Evolutionary conservation across 192 early-diverging fungal species (phyloP).

Genomic region (Chytriomyces sp.): DNA sequence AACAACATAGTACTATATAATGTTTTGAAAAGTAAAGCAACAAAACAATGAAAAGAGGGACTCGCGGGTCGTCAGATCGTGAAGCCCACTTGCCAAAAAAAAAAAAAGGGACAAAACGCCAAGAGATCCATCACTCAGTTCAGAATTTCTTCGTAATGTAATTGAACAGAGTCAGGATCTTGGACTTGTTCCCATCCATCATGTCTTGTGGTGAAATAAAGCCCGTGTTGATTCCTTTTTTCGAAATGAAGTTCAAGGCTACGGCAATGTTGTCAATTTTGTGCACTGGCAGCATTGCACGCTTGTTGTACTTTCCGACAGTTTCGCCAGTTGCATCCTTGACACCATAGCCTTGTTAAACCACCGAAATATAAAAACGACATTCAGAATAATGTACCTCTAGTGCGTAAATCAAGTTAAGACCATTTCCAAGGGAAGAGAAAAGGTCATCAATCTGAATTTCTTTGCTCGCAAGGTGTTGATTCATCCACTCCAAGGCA

Average conservation of each 20-base stretch:
- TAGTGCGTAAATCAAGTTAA: conserved; percentile 57
- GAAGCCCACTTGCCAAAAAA: neutral
- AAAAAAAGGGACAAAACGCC: neutral
- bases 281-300: conserved; percentile 56
- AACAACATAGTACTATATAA: neutral
- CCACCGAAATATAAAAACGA: neutral
- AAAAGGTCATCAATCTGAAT: conserved; percentile 50
- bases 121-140: neutral
- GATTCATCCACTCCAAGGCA: conserved; percentile 56
- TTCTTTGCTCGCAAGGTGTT: conserved; percentile 42
- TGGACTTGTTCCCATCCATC: conserved; percentile 52
- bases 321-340: conserved; percentile 46
- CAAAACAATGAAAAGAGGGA: neutral
- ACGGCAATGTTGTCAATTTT: conserved; percentile 57
- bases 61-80: neutral
- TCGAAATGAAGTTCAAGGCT: conserved; percentile 46
- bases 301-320: conserved; percentile 61
- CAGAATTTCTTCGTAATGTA: conserved; percentile 53
- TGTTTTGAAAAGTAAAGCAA: neutral
- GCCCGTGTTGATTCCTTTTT: conserved; percentile 45
- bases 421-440: conserved; percentile 43
- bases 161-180: conserved; percentile 58
- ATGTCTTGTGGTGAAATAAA: conserved; percentile 56
- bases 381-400: conserved; percentile 35
- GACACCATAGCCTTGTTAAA: too few relatives aligned